A percentile compares a stretch with the other conserved stretches of the same genome.
phyloP scores from a whole-genome alignment of 2,329 filamentous ascomycete species.

The Fusarium staphyleae region DNA sequence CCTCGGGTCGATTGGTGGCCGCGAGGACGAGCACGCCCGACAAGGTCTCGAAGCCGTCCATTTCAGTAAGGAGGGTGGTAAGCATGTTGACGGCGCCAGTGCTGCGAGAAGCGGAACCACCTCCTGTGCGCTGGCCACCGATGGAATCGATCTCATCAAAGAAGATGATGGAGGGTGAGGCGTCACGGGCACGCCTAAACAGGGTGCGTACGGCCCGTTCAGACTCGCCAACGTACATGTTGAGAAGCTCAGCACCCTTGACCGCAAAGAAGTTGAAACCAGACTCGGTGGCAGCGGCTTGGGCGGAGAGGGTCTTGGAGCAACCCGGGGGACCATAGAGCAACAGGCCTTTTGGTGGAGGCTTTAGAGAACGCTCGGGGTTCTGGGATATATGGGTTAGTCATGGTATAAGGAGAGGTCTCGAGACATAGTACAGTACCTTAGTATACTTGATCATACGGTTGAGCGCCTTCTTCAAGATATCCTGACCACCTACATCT shows the following conservation, averaged over 20 bases:
- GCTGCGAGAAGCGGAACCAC: conserved; percentile 46
- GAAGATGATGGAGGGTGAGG: conserved; percentile 91
- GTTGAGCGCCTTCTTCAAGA: conserved; percentile 70
- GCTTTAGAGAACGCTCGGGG: conserved; percentile 52
- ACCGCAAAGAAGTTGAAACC: conserved; percentile 94
- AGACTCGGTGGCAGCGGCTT: conserved; percentile 89
- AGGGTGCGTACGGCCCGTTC: conserved; percentile 85
- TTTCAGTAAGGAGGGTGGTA: conserved; percentile 89
- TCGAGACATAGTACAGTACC: conserved; percentile 38
- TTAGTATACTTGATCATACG: conserved; percentile 56
- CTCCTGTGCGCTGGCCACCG: conserved; percentile 60
- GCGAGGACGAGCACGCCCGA: conserved; percentile 86
- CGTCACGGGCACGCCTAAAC: conserved; percentile 84
- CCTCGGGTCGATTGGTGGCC: conserved; percentile 89
- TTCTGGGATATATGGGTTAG: conserved; percentile 31
- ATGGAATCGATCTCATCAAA: conserved; percentile 97
- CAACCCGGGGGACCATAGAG: conserved; percentile 94
- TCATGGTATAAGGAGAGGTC: neutral
- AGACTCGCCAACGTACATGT: conserved; percentile 97
- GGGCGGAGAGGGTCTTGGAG: conserved; percentile 91
- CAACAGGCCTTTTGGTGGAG: conserved; percentile 80
- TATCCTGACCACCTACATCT: conserved; percentile 85
- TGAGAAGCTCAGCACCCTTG: conserved; percentile 90
- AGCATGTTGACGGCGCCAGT: conserved; percentile 77
- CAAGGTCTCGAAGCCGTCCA: conserved; percentile 91